Base-by-base conservation (phyloP, 1,139 yeast species). In the Protomyces inundatus region DNA sequence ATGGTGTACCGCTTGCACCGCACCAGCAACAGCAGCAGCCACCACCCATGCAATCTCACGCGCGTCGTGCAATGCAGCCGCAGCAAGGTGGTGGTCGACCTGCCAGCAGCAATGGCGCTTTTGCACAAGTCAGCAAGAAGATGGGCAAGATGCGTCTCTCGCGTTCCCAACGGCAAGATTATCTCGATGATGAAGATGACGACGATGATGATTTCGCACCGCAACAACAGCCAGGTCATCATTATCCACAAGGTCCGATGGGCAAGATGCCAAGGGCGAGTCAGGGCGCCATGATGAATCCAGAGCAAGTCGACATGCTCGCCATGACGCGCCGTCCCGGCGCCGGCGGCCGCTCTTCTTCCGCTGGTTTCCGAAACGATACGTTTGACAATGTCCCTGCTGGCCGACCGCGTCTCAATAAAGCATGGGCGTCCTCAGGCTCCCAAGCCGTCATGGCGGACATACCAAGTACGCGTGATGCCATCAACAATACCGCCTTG, bases 221-320 rank as follows among this genome's bases (percentile, higher is more conserved):
- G 4, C 45, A 34, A 4, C 23, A 23, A 23, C 23, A 23, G 23
- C 23, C 1, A 23, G 23, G 23, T 23, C 23, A 23, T 23, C 23
- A 23, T 23, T 23, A 23, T 23, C 23, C 23, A 23, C 23, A 23
- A 23, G 23, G 23, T 23, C 23, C 23, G 23, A 23, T 23, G 23
- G 23, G 23, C 23, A 23, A 23, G 23, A 23, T 23, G 23, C 23
- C 23, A 23, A 23, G 23, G 23, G 23, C 23, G 23, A 54, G 55
- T 6, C 46, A 35, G 10, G 54, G 34, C n/a, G 12, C 37, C 4
- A 40, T 64, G 10, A 51, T 53, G 30, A 53, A 64, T 42, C 60
- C 66, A n/a, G 66, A 64, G 6, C 46, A 58, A 16, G 59, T 64
- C 33, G 66, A 64, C 32, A 64, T 64, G 66, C 59, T 64, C 30